phyloP scores from a whole-genome alignment of 2,329 filamentous ascomycete genomes.

The Clarireedia hainanense region DNA sequence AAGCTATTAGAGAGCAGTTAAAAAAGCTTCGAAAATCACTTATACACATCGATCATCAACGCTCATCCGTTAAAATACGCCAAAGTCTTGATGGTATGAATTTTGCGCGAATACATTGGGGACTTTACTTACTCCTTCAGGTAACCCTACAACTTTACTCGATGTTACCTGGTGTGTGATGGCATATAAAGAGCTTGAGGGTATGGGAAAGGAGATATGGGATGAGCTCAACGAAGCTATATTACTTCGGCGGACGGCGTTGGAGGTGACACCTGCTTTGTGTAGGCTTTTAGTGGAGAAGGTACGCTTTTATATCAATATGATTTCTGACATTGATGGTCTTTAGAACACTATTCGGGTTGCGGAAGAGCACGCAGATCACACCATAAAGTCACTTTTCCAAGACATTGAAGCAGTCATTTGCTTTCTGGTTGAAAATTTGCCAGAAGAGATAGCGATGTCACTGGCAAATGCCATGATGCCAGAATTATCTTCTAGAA shows the following conservation, averaged over 20 bases:
- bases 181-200: constrained; percentile 53
- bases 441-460: constrained; percentile 47
- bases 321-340: too few relatives aligned
- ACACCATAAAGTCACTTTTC: constrained; percentile 43
- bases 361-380: constrained; percentile 34
- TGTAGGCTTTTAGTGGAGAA: constrained; percentile 36
- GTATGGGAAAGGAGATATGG: constrained; percentile 53
- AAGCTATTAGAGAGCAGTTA: constrained; percentile 57
- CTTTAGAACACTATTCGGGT: constrained; percentile 37
- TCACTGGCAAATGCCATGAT: constrained; percentile 64
- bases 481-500: constrained; percentile 55
- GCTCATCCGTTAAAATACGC: constrained; percentile 44
- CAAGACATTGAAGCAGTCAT: constrained; percentile 45
- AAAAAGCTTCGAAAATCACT: constrained; percentile 64
- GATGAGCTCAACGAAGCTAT: constrained; percentile 54
- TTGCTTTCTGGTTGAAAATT: constrained; percentile 41
- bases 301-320: constrained; percentile 23
- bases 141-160: constrained; percentile 39
- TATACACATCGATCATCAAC: constrained; percentile 51
- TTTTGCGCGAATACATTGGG: background rate
- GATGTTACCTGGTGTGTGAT: constrained; percentile 49
- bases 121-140: constrained; percentile 6
- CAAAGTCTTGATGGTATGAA: constrained; percentile 10
- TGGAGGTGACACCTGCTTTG: constrained; percentile 26
- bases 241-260: constrained; percentile 50